Percentiles rank a stretch among this genome's conserved stretches.
Evolutionary conservation across 441 rosid species (phyloP).

Genomic region (Gossypium trilobum): DNA sequence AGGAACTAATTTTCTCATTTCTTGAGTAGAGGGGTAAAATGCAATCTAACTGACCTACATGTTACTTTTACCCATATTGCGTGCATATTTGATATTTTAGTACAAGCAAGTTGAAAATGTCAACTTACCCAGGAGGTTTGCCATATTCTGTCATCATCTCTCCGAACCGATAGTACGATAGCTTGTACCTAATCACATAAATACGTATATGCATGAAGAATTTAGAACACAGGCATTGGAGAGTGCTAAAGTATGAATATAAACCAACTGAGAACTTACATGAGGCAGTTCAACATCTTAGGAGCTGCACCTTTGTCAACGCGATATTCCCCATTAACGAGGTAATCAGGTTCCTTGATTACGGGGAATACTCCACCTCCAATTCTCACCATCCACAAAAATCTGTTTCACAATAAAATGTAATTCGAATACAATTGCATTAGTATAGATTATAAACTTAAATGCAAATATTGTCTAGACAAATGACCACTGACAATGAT

Average conservation of each 20-base stretch:
- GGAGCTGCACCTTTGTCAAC: slow-evolving; percentile 97
- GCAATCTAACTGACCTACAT: too few relatives aligned
- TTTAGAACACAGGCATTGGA: not conserved
- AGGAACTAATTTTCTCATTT: too few relatives aligned
- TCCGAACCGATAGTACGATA: slow-evolving; percentile 87
- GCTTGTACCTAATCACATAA: slow-evolving; percentile 62
- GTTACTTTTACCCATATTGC: too few relatives aligned
- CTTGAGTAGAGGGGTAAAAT: too few relatives aligned
- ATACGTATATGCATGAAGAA: not conserved
- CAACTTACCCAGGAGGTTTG: slow-evolving; percentile 76
- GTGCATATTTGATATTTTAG: too few relatives aligned
- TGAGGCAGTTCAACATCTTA: slow-evolving; percentile 96
- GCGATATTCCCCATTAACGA: slow-evolving; percentile 93
- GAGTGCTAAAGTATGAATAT: not conserved
- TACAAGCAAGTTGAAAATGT: not conserved
- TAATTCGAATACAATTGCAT: not conserved
- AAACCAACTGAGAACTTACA: slow-evolving; percentile 45
- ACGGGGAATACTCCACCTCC: slow-evolving; percentile 99
- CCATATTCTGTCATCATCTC: slow-evolving; percentile 84
- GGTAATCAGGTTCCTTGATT: slow-evolving; percentile 94
- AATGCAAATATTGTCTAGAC: too few relatives aligned
- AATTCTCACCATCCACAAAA: slow-evolving; percentile 99
- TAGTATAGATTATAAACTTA: not conserved
- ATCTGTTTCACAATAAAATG: slow-evolving; percentile 38
- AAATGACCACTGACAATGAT: not conserved